Conservation (phyloP, 305 asterid genomes). For the Ajuga reptans region DNA sequence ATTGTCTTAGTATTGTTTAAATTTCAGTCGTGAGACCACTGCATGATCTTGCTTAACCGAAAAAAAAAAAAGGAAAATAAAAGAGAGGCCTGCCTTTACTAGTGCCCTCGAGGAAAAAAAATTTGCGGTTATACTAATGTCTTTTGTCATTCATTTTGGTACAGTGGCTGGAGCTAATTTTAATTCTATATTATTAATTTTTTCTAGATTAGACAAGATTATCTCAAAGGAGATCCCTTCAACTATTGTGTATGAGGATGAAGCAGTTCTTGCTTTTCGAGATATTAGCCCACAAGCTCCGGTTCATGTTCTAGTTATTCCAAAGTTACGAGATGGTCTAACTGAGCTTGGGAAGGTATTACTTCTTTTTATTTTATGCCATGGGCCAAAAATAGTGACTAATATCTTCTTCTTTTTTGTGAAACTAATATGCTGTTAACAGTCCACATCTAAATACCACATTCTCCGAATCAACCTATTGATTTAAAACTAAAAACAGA, state of each 20-base stretch:
- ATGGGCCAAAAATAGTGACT: background rate
- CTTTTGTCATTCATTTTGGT: background rate
- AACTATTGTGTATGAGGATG: slow-evolving; percentile 76
- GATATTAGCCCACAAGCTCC: slow-evolving; percentile 93
- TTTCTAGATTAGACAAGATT: slow-evolving; percentile 77
- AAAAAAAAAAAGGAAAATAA: background rate
- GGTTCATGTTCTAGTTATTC: slow-evolving; percentile 79
- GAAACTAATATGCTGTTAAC: background rate
- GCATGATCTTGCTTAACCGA: background rate
- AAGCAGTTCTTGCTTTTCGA: slow-evolving; percentile 78
- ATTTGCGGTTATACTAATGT: no score
- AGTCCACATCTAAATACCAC: background rate
- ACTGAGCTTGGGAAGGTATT: slow-evolving; percentile 75
- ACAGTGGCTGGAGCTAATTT: background rate
- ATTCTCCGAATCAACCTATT: background rate
- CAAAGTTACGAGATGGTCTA: slow-evolving; percentile 75
- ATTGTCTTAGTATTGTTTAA: background rate
- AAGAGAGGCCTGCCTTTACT: background rate
- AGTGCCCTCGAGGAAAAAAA: no score
- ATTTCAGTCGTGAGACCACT: background rate
- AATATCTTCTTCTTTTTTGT: background rate
- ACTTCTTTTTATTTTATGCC: slow-evolving; percentile 2
- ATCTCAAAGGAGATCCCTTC: slow-evolving; percentile 87
- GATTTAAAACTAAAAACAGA: background rate
- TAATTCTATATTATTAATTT: slow-evolving; percentile 1